Conservation (phyloP, 345 rosid genomes). For the Pugionium cornutum region DNA sequence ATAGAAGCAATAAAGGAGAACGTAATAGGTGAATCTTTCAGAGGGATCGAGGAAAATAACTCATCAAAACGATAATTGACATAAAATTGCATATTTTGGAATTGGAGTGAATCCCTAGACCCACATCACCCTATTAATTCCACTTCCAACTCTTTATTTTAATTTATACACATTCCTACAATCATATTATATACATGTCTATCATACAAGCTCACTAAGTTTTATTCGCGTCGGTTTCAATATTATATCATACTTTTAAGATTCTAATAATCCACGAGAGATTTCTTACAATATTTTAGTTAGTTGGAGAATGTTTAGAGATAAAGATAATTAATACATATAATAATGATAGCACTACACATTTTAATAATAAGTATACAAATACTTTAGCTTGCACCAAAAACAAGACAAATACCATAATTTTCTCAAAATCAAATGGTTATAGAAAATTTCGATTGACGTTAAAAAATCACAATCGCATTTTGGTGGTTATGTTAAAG, state of each 20-base stretch:
- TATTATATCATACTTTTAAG: conserved; percentile 36
- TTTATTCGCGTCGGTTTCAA: conserved; percentile 26
- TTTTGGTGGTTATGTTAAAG: no score
- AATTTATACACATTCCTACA: conserved; percentile 24
- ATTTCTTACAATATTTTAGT: no score
- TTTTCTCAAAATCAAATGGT: no score
- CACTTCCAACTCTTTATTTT: conserved; percentile 44
- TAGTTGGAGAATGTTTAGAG: conserved; percentile 39
- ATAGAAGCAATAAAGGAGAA: conserved; percentile 41
- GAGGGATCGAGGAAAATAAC: conserved; percentile 62
- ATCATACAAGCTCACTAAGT: conserved; percentile 19
- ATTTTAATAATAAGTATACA: no score
- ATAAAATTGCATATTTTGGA: conserved; percentile 54
- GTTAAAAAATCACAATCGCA: no score
- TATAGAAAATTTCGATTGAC: no score
- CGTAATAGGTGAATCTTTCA: conserved; percentile 63
- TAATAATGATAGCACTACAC: conserved; percentile 23
- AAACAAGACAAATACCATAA: no score
- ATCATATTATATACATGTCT: conserved; percentile 29
- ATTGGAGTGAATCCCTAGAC: conserved; percentile 76
- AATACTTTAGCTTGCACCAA: no score
- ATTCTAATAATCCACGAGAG: conserved; percentile 40
- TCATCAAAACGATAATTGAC: conserved; percentile 56
- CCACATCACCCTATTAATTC: conserved; percentile 57
- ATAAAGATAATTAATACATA: conserved; percentile 15